Percentiles rank a stretch among this genome's conserved stretches.
These are phyloP conservation scores for Hymenotorrendiella dingleyae DNA, from an alignment of 2,329 filamentous ascomycete species.

Conservation along the genomic window DNA sequence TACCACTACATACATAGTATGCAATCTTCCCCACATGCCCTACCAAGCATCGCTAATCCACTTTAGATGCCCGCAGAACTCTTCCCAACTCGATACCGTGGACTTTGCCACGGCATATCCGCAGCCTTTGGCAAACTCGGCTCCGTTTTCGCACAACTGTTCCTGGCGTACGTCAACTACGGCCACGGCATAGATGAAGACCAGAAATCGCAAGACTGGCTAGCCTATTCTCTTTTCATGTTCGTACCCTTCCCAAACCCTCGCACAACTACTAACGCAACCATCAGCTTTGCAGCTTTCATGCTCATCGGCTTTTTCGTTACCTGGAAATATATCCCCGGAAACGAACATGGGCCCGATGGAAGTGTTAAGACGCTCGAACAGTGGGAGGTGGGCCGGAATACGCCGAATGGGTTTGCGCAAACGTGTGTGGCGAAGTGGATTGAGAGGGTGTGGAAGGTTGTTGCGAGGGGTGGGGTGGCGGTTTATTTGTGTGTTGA, in stretches of 20 bases:
- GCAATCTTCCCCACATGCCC: neutral
- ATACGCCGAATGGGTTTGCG: constrained; percentile 13
- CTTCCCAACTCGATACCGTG: constrained; percentile 58
- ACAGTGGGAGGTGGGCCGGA: constrained; percentile 16
- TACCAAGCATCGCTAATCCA: constrained; percentile 35
- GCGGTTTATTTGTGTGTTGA: constrained; percentile 11
- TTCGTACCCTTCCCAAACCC: constrained; percentile 2
- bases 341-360: constrained; percentile 10
- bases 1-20: constrained; percentile 48
- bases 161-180: constrained; percentile 17
- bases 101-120: constrained; percentile 58
- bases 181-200: constrained; percentile 8
- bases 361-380: constrained; percentile 17
- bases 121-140: constrained; percentile 64
- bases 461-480: neutral
- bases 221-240: constrained; percentile 20
- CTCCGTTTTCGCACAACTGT: constrained; percentile 48
- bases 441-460: constrained; percentile 9
- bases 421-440: constrained; percentile 4
- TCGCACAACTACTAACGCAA: neutral
- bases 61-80: constrained; percentile 50
- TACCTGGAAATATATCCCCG: constrained; percentile 16
- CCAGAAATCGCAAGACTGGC: constrained; percentile 13
- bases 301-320: constrained; percentile 20
- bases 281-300: constrained; percentile 16